Percentiles rank a stretch among this genome's conserved stretches.
phyloP scores from a whole-genome alignment of 495 filamentous ascomycete species.

The Talaromyces adpressus region DNA sequence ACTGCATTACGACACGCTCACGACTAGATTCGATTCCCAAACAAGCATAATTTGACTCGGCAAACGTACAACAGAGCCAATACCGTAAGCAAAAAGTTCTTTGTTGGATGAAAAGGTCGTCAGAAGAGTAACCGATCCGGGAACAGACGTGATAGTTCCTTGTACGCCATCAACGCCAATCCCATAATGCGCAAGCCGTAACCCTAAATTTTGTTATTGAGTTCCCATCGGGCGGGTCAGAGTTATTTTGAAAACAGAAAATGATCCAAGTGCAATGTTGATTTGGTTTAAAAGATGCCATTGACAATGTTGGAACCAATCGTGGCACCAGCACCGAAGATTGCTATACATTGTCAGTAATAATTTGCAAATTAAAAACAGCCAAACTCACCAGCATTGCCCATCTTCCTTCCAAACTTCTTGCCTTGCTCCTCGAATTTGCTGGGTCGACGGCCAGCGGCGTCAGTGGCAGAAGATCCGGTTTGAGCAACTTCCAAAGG shows the following conservation, averaged over 20 bases:
- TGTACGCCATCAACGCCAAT: conserved; percentile 8
- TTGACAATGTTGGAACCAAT: conserved; percentile 90
- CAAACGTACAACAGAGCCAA: background rate
- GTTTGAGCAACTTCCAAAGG: conserved; percentile 43
- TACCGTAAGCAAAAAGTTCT: background rate
- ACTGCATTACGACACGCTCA: background rate
- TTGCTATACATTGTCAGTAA: conserved; percentile 26
- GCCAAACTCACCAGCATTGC: conserved; percentile 43
- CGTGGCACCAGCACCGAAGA: conserved; percentile 82
- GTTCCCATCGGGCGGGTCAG: background rate
- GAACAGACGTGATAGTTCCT: conserved; percentile 1
- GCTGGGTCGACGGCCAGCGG: conserved; percentile 24
- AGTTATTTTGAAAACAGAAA: background rate
- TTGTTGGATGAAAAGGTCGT: background rate
- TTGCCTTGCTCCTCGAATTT: conserved; percentile 49
- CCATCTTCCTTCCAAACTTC: conserved; percentile 52
- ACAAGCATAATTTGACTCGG: background rate
- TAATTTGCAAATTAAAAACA: background rate
- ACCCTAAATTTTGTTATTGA: conserved; percentile 3
- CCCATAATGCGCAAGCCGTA: conserved; percentile 7
- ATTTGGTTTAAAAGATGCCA: conserved; percentile 64
- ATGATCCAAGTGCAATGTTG: conserved; percentile 5
- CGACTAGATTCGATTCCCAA: background rate
- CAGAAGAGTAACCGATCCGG: conserved; percentile 1
- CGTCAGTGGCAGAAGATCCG: conserved; percentile 11